These are phyloP conservation scores for Fusarium ambrosium DNA, from an alignment of 2,329 filamentous ascomycete genomes.

Conservation along the genomic window DNA sequence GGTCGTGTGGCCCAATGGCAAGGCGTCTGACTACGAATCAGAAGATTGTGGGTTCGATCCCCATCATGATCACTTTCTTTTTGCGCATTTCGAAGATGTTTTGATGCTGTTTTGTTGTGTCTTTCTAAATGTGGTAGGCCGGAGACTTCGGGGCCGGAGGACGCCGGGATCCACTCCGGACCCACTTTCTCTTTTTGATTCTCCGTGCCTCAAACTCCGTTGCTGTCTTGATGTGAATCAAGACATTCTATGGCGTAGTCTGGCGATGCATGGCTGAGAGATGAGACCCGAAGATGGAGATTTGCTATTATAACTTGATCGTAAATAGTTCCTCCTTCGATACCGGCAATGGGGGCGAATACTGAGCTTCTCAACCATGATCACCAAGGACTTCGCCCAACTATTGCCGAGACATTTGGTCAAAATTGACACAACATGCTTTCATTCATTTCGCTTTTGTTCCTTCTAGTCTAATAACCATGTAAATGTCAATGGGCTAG, in stretches of 20 bases:
- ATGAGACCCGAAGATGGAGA: not conserved
- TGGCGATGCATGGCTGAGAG: fast-evolving
- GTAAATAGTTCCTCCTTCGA: too few relatives aligned
- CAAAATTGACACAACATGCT: not conserved
- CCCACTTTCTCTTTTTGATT: not conserved
- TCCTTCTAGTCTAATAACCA: slow-evolving; percentile 5
- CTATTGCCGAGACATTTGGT: not conserved
- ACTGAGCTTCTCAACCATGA: not conserved
- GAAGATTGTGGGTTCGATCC: slow-evolving; percentile 45
- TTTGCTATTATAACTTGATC: too few relatives aligned
- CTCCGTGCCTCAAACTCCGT: not conserved
- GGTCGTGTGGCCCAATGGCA: slow-evolving; percentile 42
- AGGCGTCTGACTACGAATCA: slow-evolving; percentile 48
- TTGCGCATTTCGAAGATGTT: not conserved
- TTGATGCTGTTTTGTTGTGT: not conserved
- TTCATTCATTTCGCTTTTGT: not conserved
- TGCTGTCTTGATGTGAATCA: not conserved
- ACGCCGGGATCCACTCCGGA: not conserved
- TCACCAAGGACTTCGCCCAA: not conserved
- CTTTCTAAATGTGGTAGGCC: not conserved
- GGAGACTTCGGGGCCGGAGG: not conserved
- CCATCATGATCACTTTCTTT: not conserved
- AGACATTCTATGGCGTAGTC: not conserved
- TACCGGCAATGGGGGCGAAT: not conserved
- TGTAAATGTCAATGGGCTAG: not conserved